These are phyloP conservation scores for Tulasnella sp. DNA, from an alignment of 768 basidiomycete genomes.

Conservation along the genomic window DNA sequence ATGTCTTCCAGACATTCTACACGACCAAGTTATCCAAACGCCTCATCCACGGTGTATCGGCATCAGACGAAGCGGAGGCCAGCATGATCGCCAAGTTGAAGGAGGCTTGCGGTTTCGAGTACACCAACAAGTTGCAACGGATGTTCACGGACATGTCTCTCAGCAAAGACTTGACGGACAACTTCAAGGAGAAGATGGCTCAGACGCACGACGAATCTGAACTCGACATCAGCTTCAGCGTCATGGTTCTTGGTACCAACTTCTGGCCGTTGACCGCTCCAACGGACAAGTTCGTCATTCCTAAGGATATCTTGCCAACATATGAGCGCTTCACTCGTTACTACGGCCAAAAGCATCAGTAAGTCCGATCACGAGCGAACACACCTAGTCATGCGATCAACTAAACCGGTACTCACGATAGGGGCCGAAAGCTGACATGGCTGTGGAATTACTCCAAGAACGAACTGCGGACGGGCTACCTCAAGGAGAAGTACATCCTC, in stretches of 20 bases:
- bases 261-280: conserved; percentile 93
- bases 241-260: conserved; percentile 93
- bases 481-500: conserved; percentile 93
- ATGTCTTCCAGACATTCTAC: conserved; percentile 98
- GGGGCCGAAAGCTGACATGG: conserved; percentile 93
- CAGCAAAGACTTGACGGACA: conserved; percentile 92
- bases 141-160: conserved; percentile 99
- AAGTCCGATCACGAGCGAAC: conserved; percentile 23
- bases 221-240: conserved; percentile 85
- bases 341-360: conserved; percentile 89
- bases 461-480: conserved; percentile 90
- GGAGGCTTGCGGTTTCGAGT: conserved; percentile 95
- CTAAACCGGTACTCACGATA: conserved; percentile 34
- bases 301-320: conserved; percentile 80
- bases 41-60: conserved; percentile 86
- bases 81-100: conserved; percentile 99
- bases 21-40: conserved; percentile 91
- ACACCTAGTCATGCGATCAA: not conserved
- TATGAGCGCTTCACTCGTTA: conserved; percentile 92
- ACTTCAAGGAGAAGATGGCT: conserved; percentile 92
- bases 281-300: conserved; percentile 83
- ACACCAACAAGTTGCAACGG: conserved; percentile 92
- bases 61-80: conserved; percentile 94
- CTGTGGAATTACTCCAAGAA: conserved; percentile 98
- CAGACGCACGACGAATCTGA: conserved; percentile 72